These are phyloP conservation scores for Sugiyamaella floridensis DNA, from an alignment of 805 yeast species.

Conservation along the genomic window DNA sequence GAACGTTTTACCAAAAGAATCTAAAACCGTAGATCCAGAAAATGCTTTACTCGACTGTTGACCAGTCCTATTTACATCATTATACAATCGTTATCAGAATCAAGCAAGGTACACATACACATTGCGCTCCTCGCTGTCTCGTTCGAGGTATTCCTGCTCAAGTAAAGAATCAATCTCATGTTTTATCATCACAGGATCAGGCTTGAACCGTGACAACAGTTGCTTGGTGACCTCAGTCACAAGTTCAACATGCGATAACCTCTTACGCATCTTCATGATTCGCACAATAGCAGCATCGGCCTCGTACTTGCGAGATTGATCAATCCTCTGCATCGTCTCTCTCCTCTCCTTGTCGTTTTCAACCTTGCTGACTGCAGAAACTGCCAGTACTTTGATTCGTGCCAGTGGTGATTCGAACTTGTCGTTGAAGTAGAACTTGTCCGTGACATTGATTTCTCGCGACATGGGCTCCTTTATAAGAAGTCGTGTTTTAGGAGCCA, in stretches of 20 bases:
- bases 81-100: not conserved
- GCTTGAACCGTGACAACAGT: constrained; percentile 56
- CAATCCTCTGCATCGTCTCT: constrained; percentile 47
- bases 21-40: no score
- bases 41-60: no score
- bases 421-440: constrained; percentile 60
- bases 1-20: no score
- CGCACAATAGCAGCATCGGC: constrained; percentile 84
- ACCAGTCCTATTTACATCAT: not conserved
- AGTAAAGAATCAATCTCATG: constrained; percentile 65
- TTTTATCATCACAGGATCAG: constrained; percentile 61
- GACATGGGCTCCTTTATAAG: constrained; percentile 68
- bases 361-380: constrained; percentile 37
- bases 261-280: constrained; percentile 69
- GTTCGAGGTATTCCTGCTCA: constrained; percentile 72
- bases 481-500: constrained; percentile 75
- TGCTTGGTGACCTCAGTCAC: constrained; percentile 59
- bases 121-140: constrained; percentile 55
- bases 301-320: constrained; percentile 58
- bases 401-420: constrained; percentile 60
- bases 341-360: constrained; percentile 49
- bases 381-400: constrained; percentile 70
- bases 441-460: constrained; percentile 56
- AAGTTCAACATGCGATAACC: constrained; percentile 55
- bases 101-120: constrained; percentile 62